A percentile compares a stretch with the other conserved stretches of the same genome.
phyloP scores from a whole-genome alignment of 2,329 filamentous ascomycete species.

The Pyricularia grisea region DNA sequence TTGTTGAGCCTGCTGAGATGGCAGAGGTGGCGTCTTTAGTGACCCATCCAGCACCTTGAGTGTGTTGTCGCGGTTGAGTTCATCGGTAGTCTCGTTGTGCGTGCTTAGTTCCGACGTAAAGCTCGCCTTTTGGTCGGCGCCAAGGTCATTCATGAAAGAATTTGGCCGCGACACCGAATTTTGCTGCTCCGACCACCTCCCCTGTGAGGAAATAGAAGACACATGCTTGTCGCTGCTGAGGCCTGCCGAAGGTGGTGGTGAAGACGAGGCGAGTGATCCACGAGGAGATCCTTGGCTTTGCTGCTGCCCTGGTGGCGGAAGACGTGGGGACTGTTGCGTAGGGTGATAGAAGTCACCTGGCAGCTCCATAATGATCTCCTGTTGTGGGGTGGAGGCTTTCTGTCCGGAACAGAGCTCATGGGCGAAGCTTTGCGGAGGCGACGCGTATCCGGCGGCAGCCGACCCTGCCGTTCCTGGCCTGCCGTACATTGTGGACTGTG shows the following conservation, averaged over 20 bases:
- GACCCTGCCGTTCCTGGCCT: slow-evolving; percentile 21
- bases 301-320: slow-evolving; percentile 13
- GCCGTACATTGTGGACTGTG: slow-evolving; percentile 22
- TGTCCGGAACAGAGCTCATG: slow-evolving; percentile 10
- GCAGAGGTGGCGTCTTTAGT: slow-evolving; percentile 1
- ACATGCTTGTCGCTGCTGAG: slow-evolving; percentile 14
- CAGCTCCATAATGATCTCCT: slow-evolving; percentile 35
- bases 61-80: slow-evolving; percentile 24
- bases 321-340: slow-evolving; percentile 16
- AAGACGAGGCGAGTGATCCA: slow-evolving; percentile 7
- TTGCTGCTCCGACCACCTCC: slow-evolving; percentile 28
- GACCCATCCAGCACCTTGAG: slow-evolving; percentile 15
- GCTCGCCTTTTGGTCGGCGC: slow-evolving; percentile 22
- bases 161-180: slow-evolving; percentile 20
- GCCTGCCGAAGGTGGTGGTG: slow-evolving; percentile 16
- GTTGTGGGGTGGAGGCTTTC: slow-evolving; percentile 12
- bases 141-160: slow-evolving; percentile 17
- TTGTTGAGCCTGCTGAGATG: slow-evolving; percentile 8
- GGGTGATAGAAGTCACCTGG: slow-evolving; percentile 39
- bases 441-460: slow-evolving; percentile 11
- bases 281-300: slow-evolving; percentile 3
- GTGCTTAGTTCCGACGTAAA: slow-evolving; percentile 35
- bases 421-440: slow-evolving; percentile 1
- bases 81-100: slow-evolving; percentile 37
- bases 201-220: background rate